These are phyloP conservation scores for Iberis amara DNA, from an alignment of 441 rosid genomes.

Conservation along the genomic window DNA sequence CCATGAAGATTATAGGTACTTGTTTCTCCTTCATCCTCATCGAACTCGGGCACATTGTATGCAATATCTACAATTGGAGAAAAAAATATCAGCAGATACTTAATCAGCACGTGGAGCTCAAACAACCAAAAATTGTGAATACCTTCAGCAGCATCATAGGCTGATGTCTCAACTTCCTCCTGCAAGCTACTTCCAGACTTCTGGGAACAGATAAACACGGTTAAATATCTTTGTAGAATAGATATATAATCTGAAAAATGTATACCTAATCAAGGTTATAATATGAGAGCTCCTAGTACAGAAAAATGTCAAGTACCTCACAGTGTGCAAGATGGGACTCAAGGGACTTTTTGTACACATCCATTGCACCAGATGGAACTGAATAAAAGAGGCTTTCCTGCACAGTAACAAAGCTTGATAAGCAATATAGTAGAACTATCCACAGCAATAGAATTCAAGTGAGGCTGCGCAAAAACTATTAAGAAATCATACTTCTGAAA, in stretches of 20 bases:
- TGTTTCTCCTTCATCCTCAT: conserved; percentile 85
- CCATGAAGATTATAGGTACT: conserved; percentile 59
- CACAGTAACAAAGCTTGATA: conserved; percentile 24
- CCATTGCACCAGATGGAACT: conserved; percentile 75
- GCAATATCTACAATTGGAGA: conserved; percentile 42
- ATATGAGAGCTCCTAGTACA: conserved; percentile 6
- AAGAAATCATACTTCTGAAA: conserved; percentile 59
- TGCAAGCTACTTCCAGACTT: conserved; percentile 64
- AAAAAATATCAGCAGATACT: background rate
- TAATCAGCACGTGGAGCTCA: conserved; percentile 6
- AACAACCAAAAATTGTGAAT: conserved; percentile 18
- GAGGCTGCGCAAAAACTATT: conserved; percentile 1
- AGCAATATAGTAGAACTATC: background rate
- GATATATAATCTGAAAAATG: background rate
- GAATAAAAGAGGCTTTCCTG: conserved; percentile 94
- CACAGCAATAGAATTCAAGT: conserved; percentile 13
- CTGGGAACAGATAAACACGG: conserved; percentile 36
- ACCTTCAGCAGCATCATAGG: conserved; percentile 65
- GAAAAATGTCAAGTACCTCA: conserved; percentile 45
- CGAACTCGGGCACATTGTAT: conserved; percentile 37
- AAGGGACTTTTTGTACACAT: conserved; percentile 62
- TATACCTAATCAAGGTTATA: conserved; percentile 4
- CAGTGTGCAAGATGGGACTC: conserved; percentile 60
- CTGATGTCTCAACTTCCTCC: conserved; percentile 76
- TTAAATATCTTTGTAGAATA: conserved; percentile 20